Conservation (phyloP, 345 rosid species). For the Abelmoschus esculentus region DNA sequence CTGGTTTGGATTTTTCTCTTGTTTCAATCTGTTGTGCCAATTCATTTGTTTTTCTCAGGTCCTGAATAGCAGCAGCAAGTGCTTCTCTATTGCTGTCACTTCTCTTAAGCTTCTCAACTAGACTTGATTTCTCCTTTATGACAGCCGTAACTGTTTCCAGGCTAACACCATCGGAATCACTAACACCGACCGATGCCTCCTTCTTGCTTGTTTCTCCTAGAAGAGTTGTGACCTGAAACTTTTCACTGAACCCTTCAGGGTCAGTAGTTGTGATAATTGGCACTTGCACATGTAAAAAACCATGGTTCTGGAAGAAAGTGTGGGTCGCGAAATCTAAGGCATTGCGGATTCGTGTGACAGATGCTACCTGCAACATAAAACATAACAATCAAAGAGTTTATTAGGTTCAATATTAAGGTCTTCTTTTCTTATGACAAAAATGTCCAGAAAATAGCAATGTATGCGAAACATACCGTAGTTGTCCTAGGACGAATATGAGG, state of each 20-base stretch:
- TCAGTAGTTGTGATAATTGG: conserved; percentile 71
- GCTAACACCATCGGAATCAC: conserved; percentile 30
- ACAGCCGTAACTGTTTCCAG: conserved; percentile 57
- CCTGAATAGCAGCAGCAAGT: conserved; percentile 54
- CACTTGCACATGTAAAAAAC: conserved; percentile 64
- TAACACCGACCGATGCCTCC: conserved; percentile 22
- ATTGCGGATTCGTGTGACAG: conserved; percentile 65
- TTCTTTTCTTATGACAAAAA: not conserved
- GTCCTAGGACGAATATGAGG: conserved; percentile 85
- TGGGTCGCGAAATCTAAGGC: conserved; percentile 59
- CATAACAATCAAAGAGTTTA: not conserved
- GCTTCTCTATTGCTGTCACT: conserved; percentile 79
- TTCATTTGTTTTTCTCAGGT: conserved; percentile 57
- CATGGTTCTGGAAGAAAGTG: conserved; percentile 57
- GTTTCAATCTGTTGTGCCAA: conserved; percentile 62
- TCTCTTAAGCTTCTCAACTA: conserved; percentile 69
- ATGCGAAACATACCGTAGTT: conserved; percentile 44
- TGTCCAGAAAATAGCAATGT: not conserved
- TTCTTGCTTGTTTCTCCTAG: conserved; percentile 25
- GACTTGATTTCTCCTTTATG: conserved; percentile 47
- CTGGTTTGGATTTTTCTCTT: conserved; percentile 32
- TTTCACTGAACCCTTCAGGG: conserved; percentile 49
- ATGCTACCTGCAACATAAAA: conserved; percentile 50
- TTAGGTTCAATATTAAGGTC: conserved; percentile 4
- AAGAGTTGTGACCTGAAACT: conserved; percentile 54